Evolutionary conservation across 2,329 filamentous ascomycete genomes (phyloP), one percentile per base, ranked within the genome.

Genomic region (Nothophoma quercina): DNA sequence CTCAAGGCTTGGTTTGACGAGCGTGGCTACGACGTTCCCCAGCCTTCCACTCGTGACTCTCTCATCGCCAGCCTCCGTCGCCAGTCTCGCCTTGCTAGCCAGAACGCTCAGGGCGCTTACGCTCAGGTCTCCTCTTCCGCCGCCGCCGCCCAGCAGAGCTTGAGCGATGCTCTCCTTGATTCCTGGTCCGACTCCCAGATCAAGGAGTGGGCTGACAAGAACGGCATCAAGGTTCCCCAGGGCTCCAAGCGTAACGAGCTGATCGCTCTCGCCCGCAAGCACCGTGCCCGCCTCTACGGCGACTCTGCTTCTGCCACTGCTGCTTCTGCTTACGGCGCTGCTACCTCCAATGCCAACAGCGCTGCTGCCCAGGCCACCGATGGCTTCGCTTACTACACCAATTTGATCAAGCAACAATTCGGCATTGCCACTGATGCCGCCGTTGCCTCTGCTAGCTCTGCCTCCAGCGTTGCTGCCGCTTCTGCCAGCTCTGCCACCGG

Each of bases 1-100:
- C 79, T 96, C 58, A 98, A 98, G 81, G 84, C 90, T 62, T 99
- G 90, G 89, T 88, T 97, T 38, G 95, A 98, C 68, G 88, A 88
- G 62, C 86, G 91, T 63, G 95, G 95, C 43, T 87, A 93, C 75
- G 88, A 91, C 10, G 90, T 85, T 47, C 93, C 95, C 55, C 93
- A 98, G 74, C 89, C 91, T 23, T 85, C 85, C 40, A 87, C 81
- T 55, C 91, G 95, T 55, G 93, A 98, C 77, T 91, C 91, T 76
- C 82, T 98, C 43, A 88, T 99, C 71, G 91, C 95, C 41, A 83
- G 85, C 7, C 89, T 98, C 55, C 93, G 95, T 67, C 93, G 95
- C 63, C 96, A 97, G 78, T 90, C 93, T 36, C 90, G 91, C 55
- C 77, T 93, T 35, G 89, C 90, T 25, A 89, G 87, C 63, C 77